Evolutionary conservation across 225 moss, liverwort and hornwort genomes (phyloP), one percentile per base, ranked within the genome.

Genomic region (Sphagnum tenellum): DNA sequence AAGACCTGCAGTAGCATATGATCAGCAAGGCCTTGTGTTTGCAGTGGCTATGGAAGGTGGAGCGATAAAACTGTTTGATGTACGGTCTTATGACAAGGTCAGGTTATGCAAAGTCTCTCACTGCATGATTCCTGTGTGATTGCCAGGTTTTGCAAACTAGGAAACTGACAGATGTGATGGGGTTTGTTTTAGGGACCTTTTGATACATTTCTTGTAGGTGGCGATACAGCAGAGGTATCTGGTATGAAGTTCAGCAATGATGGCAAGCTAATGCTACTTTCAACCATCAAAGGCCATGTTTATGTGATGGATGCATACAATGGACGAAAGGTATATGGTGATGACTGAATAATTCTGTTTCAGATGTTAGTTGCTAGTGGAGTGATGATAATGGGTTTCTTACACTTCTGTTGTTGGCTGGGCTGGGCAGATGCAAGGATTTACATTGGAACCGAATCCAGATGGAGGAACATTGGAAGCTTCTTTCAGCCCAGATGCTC

Each of bases 11-110:
- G 87, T 98, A 76, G 96, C 93, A 48, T 98, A 98, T 68, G 96
- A 93, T 75, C 93, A 98, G 66, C 96, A 98, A 65, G 93, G 96
- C 64, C 89, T 93, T 72, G 89, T 98, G 56, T 98, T 93, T 72
- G 81, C 96, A 55, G 96, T 98, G 60, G 96, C 96, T 47, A 89
- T 93, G 93, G 96, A 98, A 76, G 90, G 93, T 69, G 96, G 96
- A 72, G 90, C 93, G 61, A 65, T 98, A 46, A 98, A 90, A 67
- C 89, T 98, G 12, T 98, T 98, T 74, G 96, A 98, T 69, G 89
- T 89, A 52, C 96, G 93, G 54, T 98, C 88, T 69, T 93, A 89
- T 65, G 96, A 98, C 67, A 98, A 93, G 93, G 93, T 93, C 12
- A 69, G 70, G 29, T 29, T 29, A 29, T 29, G 29, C 29, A 11